Evolutionary conservation across 78 protist species (phyloP).

Genomic region (Anaeramoeba flamelloides): DNA sequence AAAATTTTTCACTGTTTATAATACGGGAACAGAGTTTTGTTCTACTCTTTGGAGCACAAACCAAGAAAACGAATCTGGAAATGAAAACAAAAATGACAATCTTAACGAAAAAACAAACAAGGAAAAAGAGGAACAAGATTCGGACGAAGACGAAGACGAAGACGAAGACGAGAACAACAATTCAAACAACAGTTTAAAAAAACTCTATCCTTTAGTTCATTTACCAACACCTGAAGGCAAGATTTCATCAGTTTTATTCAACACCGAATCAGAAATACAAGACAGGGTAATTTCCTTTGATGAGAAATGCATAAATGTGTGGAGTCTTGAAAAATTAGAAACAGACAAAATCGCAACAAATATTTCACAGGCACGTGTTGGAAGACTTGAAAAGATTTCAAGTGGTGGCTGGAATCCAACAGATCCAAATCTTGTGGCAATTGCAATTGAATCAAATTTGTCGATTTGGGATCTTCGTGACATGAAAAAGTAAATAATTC

Average conservation of each 20-base stretch:
- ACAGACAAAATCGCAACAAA: not conserved
- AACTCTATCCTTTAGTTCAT: too few relatives aligned
- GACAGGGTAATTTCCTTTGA: slow-evolving; percentile 1
- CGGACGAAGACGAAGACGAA: not conserved
- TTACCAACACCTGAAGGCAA: too few relatives aligned
- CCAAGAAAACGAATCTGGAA: not conserved
- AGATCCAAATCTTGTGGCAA: not conserved
- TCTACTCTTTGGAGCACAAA: not conserved
- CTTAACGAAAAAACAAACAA: not conserved
- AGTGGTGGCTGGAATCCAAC: not conserved
- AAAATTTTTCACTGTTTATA: not conserved
- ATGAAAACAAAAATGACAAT: not conserved
- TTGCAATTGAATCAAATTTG: not conserved
- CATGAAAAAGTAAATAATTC: not conserved
- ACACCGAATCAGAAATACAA: not conserved
- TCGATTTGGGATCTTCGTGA: slow-evolving; percentile 7
- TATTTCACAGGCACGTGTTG: not conserved
- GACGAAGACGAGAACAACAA: not conserved
- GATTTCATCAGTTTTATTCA: too few relatives aligned
- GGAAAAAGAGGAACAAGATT: not conserved
- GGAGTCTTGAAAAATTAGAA: not conserved
- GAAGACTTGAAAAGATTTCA: not conserved
- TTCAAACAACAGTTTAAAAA: not conserved
- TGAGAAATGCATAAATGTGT: not conserved
- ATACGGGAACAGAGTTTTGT: not conserved